Base-by-base conservation (phyloP, 805 yeast genomes). In the Dipodascopsis uninucleata region DNA sequence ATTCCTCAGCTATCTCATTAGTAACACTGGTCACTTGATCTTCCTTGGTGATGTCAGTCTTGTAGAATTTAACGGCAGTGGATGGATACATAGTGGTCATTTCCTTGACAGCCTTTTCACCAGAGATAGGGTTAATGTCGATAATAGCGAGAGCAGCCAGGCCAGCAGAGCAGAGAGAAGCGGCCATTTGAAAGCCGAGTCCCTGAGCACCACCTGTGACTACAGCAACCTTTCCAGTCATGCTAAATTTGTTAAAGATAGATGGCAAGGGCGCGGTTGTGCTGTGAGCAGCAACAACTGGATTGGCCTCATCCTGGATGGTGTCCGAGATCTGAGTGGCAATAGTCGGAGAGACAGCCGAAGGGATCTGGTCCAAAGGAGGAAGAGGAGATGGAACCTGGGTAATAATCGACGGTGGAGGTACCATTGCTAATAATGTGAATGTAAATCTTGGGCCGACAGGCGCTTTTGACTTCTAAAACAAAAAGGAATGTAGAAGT, bases 171-270 rank as follows among this genome's bases (percentile, higher is more conserved):
- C 81, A 65, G 31, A 78, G 70, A 14, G 81, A 81, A 60, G 81
- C 72, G 47, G 82, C 75, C 66, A 79, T 67, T 28, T 77, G 75
- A 39, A 75, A 69, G 21, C 82, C 81, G 53, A 79, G 71, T 28
- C 85, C 84, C 32, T 84, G 79, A 39, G 82, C 79, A 35, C 83
- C 85, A 36, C 85, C 85, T 39, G 85, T 79, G 47, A 79, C 70
- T 21, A 79, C 68, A 49, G 78, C 83, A 42, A 79, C 72, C 67
- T 77, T 74, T 44, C 82, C 82, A 34, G 20, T 17, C 22, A 49
- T 39, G 28, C 39, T 20, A 36, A 49, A 49, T 31, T 31, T 36
- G 31, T 23, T 20, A 34, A 24, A 23, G 8, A 34, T 36, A 4
- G 45, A 23, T 25, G 18, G 28, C 8, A 41, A 34, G 31, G 32